A percentile compares a stretch with the other conserved stretches of the same genome.
phyloP scores from a whole-genome alignment of 805 yeast genomes.

The Maudiozyma barnettii region DNA sequence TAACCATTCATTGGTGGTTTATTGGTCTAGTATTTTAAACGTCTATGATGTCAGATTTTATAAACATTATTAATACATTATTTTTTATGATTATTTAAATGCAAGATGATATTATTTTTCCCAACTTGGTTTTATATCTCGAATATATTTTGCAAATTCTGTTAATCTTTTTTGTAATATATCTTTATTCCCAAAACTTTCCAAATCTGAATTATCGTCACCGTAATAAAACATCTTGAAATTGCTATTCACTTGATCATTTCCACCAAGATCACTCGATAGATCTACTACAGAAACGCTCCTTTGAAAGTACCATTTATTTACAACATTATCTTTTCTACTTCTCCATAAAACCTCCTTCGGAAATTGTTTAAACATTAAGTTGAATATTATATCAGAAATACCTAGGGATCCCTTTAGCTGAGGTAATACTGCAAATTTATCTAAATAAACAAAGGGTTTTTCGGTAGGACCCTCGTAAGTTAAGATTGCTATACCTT shows the following conservation, averaged over 20 bases:
- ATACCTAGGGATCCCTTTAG: constrained; percentile 89
- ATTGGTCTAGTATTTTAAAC: no score
- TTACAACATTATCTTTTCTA: constrained; percentile 75
- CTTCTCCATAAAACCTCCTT: constrained; percentile 86
- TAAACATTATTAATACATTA: neutral
- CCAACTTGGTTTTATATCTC: constrained; percentile 32
- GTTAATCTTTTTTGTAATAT: constrained; percentile 12
- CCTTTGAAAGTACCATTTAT: constrained; percentile 95
- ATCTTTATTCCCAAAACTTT: constrained; percentile 8
- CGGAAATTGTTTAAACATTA: constrained; percentile 58
- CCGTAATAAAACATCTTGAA: constrained; percentile 37
- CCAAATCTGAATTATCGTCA: constrained; percentile 16
- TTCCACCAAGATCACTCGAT: constrained; percentile 26
- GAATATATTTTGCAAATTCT: constrained; percentile 22
- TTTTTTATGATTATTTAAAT: neutral
- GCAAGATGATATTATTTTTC: constrained; percentile 4
- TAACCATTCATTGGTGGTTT: no score
- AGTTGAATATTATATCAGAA: constrained; percentile 86
- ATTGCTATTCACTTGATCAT: constrained; percentile 20
- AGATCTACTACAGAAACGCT: constrained; percentile 59
- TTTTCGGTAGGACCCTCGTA: constrained; percentile 46
- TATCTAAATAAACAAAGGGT: constrained; percentile 73
- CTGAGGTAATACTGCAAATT: constrained; percentile 78
- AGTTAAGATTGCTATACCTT: constrained; percentile 89
- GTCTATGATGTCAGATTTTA: neutral